These are phyloP conservation scores for Asparagopsis taxiformis DNA, from an alignment of 31 red algal species.

Conservation along the genomic window DNA sequence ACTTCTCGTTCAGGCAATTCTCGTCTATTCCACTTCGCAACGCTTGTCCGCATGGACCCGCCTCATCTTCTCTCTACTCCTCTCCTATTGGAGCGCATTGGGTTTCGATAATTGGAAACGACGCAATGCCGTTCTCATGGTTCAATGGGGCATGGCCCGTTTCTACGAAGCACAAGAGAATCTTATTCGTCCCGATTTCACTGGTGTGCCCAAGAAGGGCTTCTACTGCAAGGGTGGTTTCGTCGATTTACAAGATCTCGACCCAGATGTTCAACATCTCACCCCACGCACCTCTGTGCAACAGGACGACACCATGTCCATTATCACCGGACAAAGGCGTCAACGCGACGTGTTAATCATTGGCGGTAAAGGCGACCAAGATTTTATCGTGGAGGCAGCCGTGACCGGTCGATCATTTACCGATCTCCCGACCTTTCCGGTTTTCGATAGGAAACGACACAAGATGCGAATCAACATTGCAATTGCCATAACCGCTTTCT, in stretches of 20 bases:
- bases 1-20: conserved; percentile 12
- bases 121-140: conserved; percentile 37
- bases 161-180: conserved; percentile 23
- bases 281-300: neutral
- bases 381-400: conserved; percentile 43
- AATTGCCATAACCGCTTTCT: conserved; percentile 23
- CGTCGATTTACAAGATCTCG: conserved; percentile 53
- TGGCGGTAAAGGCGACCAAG: conserved; percentile 22
- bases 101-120: conserved; percentile 61
- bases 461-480: conserved; percentile 20
- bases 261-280: neutral
- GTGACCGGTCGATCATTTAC: conserved; percentile 33
- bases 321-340: conserved; percentile 2
- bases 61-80: conserved; percentile 16
- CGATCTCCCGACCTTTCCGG: conserved; percentile 46
- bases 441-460: neutral
- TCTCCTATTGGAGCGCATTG: conserved; percentile 41
- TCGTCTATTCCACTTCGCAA: neutral
- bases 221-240: conserved; percentile 55
- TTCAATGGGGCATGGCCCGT: conserved; percentile 45
- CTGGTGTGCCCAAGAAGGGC: conserved; percentile 16
- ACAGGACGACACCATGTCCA: neutral
- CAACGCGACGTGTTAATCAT: conserved; percentile 32
- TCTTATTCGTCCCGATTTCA: conserved; percentile 29
- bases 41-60: conserved; percentile 6